Evolutionary conservation across 495 filamentous ascomycete species (phyloP).

Genomic region (Penicillium crystallinum): DNA sequence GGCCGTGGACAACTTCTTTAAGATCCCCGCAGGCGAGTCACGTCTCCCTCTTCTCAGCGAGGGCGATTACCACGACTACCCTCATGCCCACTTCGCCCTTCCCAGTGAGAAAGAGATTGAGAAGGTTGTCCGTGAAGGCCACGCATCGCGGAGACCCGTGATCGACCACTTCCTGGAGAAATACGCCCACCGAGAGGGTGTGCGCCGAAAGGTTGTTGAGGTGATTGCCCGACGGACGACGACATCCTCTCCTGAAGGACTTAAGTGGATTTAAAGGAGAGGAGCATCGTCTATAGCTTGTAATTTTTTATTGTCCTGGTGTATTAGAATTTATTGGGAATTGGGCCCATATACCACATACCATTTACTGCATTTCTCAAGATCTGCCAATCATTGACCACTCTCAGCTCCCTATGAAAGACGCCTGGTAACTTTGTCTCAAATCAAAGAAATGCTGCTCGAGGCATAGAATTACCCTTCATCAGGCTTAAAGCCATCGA

Average conservation of each 20-base stretch:
- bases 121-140: conserved; percentile 37
- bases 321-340: conserved; percentile 20
- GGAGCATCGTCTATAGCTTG: conserved; percentile 12
- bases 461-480: too few species aligned
- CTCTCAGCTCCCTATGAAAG: neutral
- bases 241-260: conserved; percentile 14
- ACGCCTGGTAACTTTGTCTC: neutral
- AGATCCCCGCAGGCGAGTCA: conserved; percentile 31
- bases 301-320: conserved; percentile 23
- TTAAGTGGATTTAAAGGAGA: conserved; percentile 25
- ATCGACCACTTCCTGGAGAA: conserved; percentile 27
- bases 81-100: conserved; percentile 59
- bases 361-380: conserved; percentile 3
- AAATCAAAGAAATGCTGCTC: too few species aligned
- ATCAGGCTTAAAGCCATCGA: neutral
- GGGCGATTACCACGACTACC: conserved; percentile 61
- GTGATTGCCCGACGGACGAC: conserved; percentile 29
- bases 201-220: conserved; percentile 37
- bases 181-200: conserved; percentile 36
- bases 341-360: conserved; percentile 9
- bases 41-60: conserved; percentile 50
- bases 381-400: neutral
- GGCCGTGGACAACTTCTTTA: conserved; percentile 57
- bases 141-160: conserved; percentile 6
- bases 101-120: conserved; percentile 70